Base-by-base conservation (phyloP, 148 eudicot genomes). In the Rhododendron ovatum region DNA sequence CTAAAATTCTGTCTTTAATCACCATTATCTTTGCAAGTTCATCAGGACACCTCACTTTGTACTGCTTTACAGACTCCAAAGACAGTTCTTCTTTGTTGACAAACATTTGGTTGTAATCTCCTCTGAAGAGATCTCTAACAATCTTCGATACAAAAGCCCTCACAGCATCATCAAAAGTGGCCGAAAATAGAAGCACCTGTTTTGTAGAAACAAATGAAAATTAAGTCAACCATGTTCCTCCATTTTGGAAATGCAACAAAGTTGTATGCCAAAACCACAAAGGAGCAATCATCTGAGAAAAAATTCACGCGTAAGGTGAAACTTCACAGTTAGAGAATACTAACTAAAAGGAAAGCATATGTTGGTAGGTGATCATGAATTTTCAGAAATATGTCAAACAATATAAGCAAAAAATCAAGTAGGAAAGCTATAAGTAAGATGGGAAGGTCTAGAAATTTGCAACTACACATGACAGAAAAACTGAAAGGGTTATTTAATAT, bases 71-170 rank as follows among this genome's bases (percentile, higher is more conserved):
- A 6, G 99, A 89, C 5, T 92, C 96, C 83, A 96, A 87, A 0
- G 99, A 94, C 35, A 95, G 86, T 22, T 95, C 98, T 91, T 96
- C 98, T 89, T 94, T 95, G 87, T 94, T 93, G 5, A 95, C 98
- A 91, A 94, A 95, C 78, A 94, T 89, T 55, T 96, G 94, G 85
- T 96, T 96, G 90, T 93, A 93, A 33, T 92, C 91, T 28, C 85
- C 84, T 41, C 51, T 85, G 84, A 89, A 92, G 48, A 91, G 89
- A 59, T 91, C 91, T 41, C 81, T 87, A 83, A 94, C 94, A 86
- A 94, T 92, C 88, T 89, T 80, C 1, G 39, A 28, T 7, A 50
- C 63, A 50, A 80, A 50, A 9, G 63, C 63, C 39, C 22, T 80
- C 1, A 50, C 61, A 80, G 41, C 39, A 28, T 50, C 61, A 50